Conservation (phyloP, 2,329 filamentous ascomycete genomes). For the Ascochyta lentis region DNA sequence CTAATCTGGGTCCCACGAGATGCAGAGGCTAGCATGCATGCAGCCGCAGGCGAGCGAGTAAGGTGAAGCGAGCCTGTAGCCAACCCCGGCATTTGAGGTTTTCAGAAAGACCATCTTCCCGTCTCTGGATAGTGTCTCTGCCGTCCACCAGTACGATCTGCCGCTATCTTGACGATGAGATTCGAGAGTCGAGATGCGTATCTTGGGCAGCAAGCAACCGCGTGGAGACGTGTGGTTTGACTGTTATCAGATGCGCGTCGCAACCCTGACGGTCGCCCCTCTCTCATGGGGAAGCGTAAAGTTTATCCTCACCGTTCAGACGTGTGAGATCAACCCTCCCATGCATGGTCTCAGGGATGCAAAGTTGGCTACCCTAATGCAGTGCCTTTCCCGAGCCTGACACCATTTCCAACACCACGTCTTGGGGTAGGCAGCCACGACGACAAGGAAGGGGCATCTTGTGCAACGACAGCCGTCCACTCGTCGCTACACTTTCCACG, state of each 20-base stretch:
- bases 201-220: slow-evolving; percentile 7
- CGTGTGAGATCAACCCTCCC: not conserved
- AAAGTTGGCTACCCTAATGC: slow-evolving; percentile 3
- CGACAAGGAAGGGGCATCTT: slow-evolving; percentile 7
- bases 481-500: not conserved
- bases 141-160: slow-evolving; percentile 11
- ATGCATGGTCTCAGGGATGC: slow-evolving; percentile 5
- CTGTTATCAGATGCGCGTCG: slow-evolving; percentile 5
- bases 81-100: slow-evolving; percentile 8
- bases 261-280: slow-evolving; percentile 5
- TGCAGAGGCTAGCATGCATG: slow-evolving; percentile 19
- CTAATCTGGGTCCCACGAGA: slow-evolving; percentile 17
- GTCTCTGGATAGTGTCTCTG: slow-evolving; percentile 3
- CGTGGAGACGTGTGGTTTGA: slow-evolving; percentile 5
- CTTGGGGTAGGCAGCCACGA: not conserved
- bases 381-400: slow-evolving; percentile 1
- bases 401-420: slow-evolving; percentile 8
- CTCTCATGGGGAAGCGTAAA: not conserved
- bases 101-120: slow-evolving; percentile 11
- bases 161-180: slow-evolving; percentile 6
- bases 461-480: not conserved
- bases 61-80: slow-evolving; percentile 24
- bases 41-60: slow-evolving; percentile 22
- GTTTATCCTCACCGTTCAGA: slow-evolving; percentile 14
- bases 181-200: slow-evolving; percentile 8